phyloP scores from a whole-genome alignment of 2,329 filamentous ascomycete genomes.

The Sarocladium brachiariae region DNA sequence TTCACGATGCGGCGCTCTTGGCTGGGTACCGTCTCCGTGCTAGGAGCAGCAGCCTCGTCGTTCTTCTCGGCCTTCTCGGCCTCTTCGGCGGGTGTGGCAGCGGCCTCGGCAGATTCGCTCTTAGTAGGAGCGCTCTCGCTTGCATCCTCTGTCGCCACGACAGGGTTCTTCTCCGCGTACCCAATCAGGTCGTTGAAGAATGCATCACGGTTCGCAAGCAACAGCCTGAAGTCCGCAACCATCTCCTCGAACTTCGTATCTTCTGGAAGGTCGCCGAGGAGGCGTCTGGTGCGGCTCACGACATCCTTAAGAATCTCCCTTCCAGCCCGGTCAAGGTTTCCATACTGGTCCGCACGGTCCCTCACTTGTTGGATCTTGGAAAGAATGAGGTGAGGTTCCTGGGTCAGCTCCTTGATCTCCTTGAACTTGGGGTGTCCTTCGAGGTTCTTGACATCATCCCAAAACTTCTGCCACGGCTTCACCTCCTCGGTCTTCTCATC shows the following conservation, averaged over 20 bases:
- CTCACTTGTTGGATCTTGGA: not conserved
- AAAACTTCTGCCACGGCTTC: slow-evolving; percentile 14
- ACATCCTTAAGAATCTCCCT: not conserved
- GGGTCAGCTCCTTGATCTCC: slow-evolving; percentile 36
- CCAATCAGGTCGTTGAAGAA: slow-evolving; percentile 4
- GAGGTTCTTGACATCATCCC: not conserved
- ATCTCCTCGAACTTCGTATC: slow-evolving; percentile 4
- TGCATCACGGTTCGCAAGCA: not conserved
- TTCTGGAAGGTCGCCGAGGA: not conserved
- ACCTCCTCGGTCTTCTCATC: slow-evolving; percentile 12
- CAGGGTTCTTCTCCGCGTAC: not conserved
- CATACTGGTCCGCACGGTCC: not conserved
- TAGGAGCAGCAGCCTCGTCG: slow-evolving; percentile 14
- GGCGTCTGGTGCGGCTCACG: not conserved
- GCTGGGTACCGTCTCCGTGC: slow-evolving; percentile 18
- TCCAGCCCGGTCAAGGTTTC: not conserved
- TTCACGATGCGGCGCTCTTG: slow-evolving; percentile 26
- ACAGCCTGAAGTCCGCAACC: slow-evolving; percentile 2
- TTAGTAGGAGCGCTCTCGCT: not conserved
- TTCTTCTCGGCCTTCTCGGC: slow-evolving; percentile 14
- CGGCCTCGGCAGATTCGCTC: slow-evolving; percentile 11
- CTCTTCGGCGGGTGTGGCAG: no score
- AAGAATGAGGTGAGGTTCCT: not conserved
- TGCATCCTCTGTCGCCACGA: not conserved
- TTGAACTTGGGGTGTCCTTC: slow-evolving; percentile 51